Conservation (phyloP, 176 grass and related monocot genomes). For the Musa acuminata region DNA sequence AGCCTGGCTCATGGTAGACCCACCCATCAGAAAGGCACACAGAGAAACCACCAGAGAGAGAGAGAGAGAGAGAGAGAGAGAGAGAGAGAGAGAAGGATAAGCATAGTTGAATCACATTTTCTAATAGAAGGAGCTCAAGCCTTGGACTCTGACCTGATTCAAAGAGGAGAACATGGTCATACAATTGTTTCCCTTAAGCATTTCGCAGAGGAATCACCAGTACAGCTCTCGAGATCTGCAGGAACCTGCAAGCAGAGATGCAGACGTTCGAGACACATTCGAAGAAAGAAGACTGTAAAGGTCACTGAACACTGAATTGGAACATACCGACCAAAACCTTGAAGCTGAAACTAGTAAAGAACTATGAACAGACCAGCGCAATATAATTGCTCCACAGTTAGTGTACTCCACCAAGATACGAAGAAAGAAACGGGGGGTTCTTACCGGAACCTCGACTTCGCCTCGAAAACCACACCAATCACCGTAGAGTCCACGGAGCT, state of each 20-base stretch:
- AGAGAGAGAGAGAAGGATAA: neutral
- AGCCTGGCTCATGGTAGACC: constrained; percentile 12
- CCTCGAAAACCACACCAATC: neutral
- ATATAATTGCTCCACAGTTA: neutral
- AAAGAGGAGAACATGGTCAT: neutral
- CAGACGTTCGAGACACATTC: neutral
- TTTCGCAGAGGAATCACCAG: neutral
- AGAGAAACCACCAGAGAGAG: neutral
- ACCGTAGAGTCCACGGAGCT: neutral
- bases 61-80: neutral
- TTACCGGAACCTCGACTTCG: neutral
- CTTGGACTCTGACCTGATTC: neutral
- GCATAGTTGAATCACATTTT: neutral
- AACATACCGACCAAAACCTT: neutral
- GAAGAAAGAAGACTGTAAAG: neutral
- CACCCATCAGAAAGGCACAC: neutral
- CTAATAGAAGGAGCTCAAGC: neutral
- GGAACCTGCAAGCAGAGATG: neutral
- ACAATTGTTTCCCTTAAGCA: neutral
- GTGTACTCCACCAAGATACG: neutral
- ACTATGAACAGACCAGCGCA: neutral
- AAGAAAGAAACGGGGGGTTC: neutral
- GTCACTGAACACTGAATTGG: neutral
- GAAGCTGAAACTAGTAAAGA: neutral
- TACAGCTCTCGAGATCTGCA: neutral